Conservation (phyloP, 2,329 filamentous ascomycete genomes). For the Fusarium musae region DNA sequence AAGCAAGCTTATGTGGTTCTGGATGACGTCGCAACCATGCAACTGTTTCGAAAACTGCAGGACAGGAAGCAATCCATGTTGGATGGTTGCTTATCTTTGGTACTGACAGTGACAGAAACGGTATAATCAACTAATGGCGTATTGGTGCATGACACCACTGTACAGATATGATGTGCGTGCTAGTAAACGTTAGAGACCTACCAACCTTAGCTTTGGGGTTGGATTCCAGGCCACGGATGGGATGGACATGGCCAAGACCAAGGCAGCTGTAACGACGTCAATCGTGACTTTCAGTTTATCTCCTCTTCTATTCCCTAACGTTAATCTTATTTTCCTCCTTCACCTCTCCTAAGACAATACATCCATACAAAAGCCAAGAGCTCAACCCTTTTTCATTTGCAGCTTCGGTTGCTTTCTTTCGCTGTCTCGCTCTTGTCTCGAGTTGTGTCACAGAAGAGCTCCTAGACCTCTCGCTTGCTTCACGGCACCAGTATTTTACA, state of each 20-base stretch:
- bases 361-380: constrained; percentile 27
- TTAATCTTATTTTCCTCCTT: neutral
- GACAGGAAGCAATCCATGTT: constrained; percentile 19
- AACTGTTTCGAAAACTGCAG: constrained; percentile 35
- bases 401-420: neutral
- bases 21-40: constrained; percentile 42
- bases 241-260: neutral
- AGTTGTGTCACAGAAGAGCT: constrained; percentile 39
- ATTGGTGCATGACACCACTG: constrained; percentile 38
- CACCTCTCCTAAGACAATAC: constrained; percentile 3
- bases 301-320: constrained; percentile 5
- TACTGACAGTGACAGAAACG: constrained; percentile 6
- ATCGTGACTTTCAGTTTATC: constrained; percentile 14
- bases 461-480: constrained; percentile 26
- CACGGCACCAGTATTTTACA: constrained; percentile 8
- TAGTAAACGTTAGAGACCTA: constrained; percentile 11
- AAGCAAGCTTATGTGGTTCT: constrained; percentile 39
- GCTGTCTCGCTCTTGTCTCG: constrained; percentile 41
- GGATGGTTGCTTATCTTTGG: constrained; percentile 14
- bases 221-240: constrained; percentile 32
- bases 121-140: constrained; percentile 9
- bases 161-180: constrained; percentile 26
- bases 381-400: neutral
- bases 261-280: constrained; percentile 33
- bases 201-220: constrained; percentile 6